phyloP scores from a whole-genome alignment of 306 rosid genomes.

The Pterocarpus santalinus region DNA sequence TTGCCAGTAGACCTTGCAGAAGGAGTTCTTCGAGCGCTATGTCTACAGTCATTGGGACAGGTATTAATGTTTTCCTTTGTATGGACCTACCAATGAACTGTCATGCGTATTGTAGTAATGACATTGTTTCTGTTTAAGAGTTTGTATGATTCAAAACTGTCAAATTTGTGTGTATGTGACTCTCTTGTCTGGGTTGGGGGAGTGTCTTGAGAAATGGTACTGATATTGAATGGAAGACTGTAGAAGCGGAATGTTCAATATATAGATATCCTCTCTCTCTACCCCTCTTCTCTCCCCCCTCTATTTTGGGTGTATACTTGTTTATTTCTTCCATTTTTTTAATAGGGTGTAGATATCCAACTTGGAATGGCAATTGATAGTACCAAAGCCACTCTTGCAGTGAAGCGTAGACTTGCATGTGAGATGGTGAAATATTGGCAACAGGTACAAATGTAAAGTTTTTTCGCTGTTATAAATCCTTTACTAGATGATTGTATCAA shows the following conservation, averaged over 20 bases:
- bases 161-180: not conserved
- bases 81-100: constrained; percentile 10
- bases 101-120: not conserved
- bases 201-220: constrained; percentile 21
- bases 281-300: not conserved
- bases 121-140: constrained; percentile 32
- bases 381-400: constrained; percentile 98
- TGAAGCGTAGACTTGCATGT: constrained; percentile 97
- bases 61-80: constrained; percentile 52
- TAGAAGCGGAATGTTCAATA: constrained; percentile 3
- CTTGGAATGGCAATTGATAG: constrained; percentile 97
- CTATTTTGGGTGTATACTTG: constrained; percentile 21
- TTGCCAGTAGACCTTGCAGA: constrained; percentile 96
- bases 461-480: constrained; percentile 11
- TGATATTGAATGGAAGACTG: constrained; percentile 15
- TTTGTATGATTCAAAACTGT: constrained; percentile 22
- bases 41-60: constrained; percentile 97
- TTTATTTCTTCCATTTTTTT: constrained; percentile 40
- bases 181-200: not conserved
- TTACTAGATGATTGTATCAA: constrained; percentile 1
- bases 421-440: constrained; percentile 99
- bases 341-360: constrained; percentile 93
- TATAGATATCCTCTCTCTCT: constrained; percentile 10
- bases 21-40: constrained; percentile 92
- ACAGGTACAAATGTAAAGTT: constrained; percentile 65